Evolutionary conservation across 306 rosid genomes (phyloP).

Genomic region (Inga oerstediana): DNA sequence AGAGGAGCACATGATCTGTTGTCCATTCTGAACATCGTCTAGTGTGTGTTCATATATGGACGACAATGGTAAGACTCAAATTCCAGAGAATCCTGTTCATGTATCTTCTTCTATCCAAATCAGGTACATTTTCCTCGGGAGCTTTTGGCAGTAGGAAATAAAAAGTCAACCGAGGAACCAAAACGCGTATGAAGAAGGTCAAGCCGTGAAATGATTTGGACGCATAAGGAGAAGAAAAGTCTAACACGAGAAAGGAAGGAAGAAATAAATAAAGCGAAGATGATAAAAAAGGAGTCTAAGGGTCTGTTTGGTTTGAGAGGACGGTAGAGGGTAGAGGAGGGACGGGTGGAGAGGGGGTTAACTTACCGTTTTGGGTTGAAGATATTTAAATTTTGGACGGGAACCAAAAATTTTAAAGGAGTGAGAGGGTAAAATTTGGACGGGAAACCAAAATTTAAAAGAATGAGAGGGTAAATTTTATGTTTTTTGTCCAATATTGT

Average conservation of each 20-base stretch:
- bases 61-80: background rate
- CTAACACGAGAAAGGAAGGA: background rate
- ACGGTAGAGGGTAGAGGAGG: too few species aligned
- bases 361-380: too few species aligned
- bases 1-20: background rate
- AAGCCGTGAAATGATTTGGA: background rate
- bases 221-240: background rate
- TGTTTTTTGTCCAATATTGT: too few species aligned
- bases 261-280: background rate
- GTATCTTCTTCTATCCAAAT: background rate
- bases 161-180: background rate
- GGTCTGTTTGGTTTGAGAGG: too few species aligned
- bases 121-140: background rate
- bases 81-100: background rate
- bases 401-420: too few species aligned
- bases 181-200: background rate
- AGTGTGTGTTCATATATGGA: background rate
- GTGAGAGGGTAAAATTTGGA: too few species aligned
- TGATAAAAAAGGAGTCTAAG: background rate
- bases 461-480: too few species aligned
- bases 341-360: too few species aligned
- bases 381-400: too few species aligned
- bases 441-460: too few species aligned
- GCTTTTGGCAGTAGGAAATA: background rate
- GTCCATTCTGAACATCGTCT: constrained; percentile 8